Evolutionary conservation across 2,329 filamentous ascomycete genomes (phyloP), one percentile per base, ranked within the genome.

Genomic region (Aureobasidium leucospermi): DNA sequence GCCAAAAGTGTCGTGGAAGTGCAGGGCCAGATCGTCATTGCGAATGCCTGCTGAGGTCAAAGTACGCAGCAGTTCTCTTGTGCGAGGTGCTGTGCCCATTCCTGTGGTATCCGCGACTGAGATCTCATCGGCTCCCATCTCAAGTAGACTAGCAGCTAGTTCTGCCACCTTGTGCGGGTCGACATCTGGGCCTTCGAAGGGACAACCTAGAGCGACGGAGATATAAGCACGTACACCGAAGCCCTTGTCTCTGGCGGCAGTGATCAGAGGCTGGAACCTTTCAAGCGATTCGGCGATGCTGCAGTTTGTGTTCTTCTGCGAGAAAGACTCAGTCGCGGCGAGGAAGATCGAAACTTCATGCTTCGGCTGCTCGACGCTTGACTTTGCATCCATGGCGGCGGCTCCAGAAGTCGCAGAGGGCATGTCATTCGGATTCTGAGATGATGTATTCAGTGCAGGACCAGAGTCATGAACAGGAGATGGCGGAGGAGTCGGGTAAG

Each of bases 81-180:
- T 90, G 59, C 84, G 78, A 16, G 85, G 85, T n/a, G 85, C 86
- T 0, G 89, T 95, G 34, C 91, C 92, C 82, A 95, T 91, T 16
- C 92, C 92, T 0, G 91, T 93, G 0, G 92, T 96, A 69, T 96
- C 92, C 6, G 90, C 91, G 0, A 96, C 82, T 1, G 88, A 89
- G 65, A 96, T 91, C 78, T 96, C 90, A 69, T 96, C 90, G 19
- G 90, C 92, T 16, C 92, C 92, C 79, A 93, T 89, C 68, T 92
- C 88, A 1, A 96, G 79, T 51, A 96, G 72, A 6, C 75, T 68
- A 78, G 85, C 62, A 78, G 84, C 83, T 28, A 87, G 76, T 31
- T 84, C 80, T 2, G 84, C 84, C 2, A 87, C 84, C 59, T 78
- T 80, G 64, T 81, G 75, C 0, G 84, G 82, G 39, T 81, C 74